Evolutionary conservation across 169 alveolate genomes (phyloP), one percentile per base, ranked within the genome.

Genomic region (Cryptosporidium sp.): DNA sequence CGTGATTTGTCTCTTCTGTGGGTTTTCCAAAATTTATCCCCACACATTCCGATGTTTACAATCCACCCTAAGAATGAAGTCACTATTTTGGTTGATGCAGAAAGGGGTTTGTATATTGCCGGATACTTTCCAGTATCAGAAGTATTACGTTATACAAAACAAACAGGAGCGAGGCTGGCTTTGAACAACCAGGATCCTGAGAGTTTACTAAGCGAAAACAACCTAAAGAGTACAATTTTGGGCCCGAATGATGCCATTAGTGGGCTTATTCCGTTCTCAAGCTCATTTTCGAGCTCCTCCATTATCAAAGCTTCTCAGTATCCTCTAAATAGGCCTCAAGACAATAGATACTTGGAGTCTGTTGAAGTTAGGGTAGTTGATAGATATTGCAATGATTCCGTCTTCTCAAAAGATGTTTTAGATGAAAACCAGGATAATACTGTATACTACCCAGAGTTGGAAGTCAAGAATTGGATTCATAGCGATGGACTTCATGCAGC

Each of bases 1-100:
- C 86, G 94, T 86, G 94, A 65, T 87, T 87, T 69, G 60, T 37
- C 89, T 44, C 42, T 80, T 4, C 56, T 80, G 8, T 80, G 89
- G 89, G 31, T 94, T 23, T 86, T 94, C 16, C 92, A 91, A 61
- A 92, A 91, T 48, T 69, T 94, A 68, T 91, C 94, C 12, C 93
- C 93, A 8, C 96, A 94, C 85, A 87, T 94, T 69, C 97, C 97
- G 2, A 91, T 91, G 84, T 95, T 95, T 75, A 94, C 94, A 2
- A 67, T 93, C 12, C 85, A 86, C 35, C 94, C 93, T 44, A 92
- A 93, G 52, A 91, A 95, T 5, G 96, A 94, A 65, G 45, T 94
- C 26, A 92, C 92, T 48, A 92, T 94, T 51, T 93, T 96, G 1
- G 94, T 93, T 6, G 97, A 95, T 72, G 95, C 92, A 7, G 94